Conservation (phyloP, 257 asterid genomes). For the Rauvolfia tetraphylla region DNA sequence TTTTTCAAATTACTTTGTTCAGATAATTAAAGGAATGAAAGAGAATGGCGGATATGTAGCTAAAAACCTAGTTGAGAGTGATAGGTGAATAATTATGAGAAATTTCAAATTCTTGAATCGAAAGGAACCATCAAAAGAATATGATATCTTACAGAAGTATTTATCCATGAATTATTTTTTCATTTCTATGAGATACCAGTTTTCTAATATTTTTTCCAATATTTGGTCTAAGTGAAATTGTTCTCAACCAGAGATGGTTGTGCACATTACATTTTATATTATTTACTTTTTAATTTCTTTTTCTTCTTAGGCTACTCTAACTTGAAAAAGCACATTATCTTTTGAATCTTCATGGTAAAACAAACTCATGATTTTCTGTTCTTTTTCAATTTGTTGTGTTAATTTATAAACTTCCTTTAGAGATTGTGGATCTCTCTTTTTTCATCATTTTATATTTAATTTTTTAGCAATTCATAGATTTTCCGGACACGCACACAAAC, state of each 20-base stretch:
- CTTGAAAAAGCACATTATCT: background rate
- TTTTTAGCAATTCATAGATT: background rate
- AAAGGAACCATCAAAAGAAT: too few relatives aligned
- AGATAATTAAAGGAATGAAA: too few relatives aligned
- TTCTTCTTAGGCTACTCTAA: background rate
- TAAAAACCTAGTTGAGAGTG: background rate
- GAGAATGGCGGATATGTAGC: background rate
- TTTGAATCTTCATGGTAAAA: background rate
- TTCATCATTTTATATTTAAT: background rate
- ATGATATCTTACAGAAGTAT: too few relatives aligned
- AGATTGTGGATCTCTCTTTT: background rate
- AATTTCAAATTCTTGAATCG: too few relatives aligned
- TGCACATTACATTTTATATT: too few relatives aligned
- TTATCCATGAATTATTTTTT: background rate
- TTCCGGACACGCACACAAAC: background rate
- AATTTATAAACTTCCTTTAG: background rate
- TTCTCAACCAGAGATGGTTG: too few relatives aligned
- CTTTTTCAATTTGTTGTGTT: background rate
- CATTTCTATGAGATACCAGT: background rate
- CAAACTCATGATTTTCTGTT: background rate
- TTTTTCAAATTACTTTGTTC: too few relatives aligned
- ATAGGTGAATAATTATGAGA: too few relatives aligned
- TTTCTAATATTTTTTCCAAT: background rate
- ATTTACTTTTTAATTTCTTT: too few relatives aligned
- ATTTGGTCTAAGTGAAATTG: too few relatives aligned